phyloP scores from a whole-genome alignment of 257 asterid species.

The Solanum pimpinellifolium region DNA sequence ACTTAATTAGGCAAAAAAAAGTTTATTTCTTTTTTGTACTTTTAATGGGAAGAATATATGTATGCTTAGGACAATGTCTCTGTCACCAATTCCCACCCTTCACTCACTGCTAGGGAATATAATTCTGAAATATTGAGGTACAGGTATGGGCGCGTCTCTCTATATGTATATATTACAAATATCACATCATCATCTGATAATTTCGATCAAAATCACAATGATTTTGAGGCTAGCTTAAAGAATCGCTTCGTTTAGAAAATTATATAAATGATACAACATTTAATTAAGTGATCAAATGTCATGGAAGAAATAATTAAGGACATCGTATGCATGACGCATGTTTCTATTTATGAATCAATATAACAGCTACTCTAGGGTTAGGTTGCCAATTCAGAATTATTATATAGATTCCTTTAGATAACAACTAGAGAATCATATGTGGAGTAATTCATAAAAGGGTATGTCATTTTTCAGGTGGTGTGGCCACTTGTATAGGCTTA shows the following conservation, averaged over 20 bases:
- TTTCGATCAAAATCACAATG: not conserved
- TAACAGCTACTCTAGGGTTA: not conserved
- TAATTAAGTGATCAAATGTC: not conserved
- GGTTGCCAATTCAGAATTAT: not conserved
- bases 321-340: not conserved
- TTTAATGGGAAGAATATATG: not conserved
- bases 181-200: not conserved
- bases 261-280: not conserved
- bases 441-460: not conserved
- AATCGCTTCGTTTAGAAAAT: not conserved
- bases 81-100: not conserved
- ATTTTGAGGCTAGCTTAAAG: not conserved
- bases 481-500: not conserved
- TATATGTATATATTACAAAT: not conserved
- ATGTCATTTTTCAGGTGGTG: not conserved
- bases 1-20: not conserved
- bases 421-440: not conserved
- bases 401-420: not conserved
- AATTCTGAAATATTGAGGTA: not conserved
- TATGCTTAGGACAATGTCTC: slow-evolving; percentile 1
- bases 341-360: not conserved
- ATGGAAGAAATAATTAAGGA: not conserved
- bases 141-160: not conserved
- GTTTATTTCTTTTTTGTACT: not conserved
- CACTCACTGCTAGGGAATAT: not conserved